phyloP scores from a whole-genome alignment of 2,329 filamentous ascomycete genomes.

The Penicillium paneum region DNA sequence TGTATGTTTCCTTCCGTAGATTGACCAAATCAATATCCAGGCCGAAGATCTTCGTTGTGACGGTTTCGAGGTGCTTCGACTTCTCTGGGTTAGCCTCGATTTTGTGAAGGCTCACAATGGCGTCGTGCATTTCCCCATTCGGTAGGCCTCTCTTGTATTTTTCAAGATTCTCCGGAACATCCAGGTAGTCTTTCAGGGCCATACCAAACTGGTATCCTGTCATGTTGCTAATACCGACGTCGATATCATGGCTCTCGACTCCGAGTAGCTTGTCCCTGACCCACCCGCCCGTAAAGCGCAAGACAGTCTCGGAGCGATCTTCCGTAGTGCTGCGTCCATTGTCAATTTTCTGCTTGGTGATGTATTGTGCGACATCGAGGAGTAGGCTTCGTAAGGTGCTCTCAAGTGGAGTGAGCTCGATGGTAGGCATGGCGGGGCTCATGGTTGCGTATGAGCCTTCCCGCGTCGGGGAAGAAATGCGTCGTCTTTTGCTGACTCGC shows the following conservation, averaged over 20 bases:
- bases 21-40: conserved; percentile 94
- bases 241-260: conserved; percentile 47
- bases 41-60: conserved; percentile 78
- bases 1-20: conserved; percentile 84
- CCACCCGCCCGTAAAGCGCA: conserved; percentile 51
- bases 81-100: conserved; percentile 92
- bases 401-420: conserved; percentile 68
- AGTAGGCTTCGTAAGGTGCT: conserved; percentile 70
- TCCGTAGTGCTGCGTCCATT: conserved; percentile 26
- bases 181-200: conserved; percentile 43
- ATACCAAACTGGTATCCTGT: conserved; percentile 49
- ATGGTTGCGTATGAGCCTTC: conserved; percentile 26
- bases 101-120: conserved; percentile 76
- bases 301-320: conserved; percentile 30
- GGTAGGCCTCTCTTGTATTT: conserved; percentile 47
- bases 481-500: conserved; percentile 33
- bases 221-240: conserved; percentile 50
- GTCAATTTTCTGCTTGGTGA: conserved; percentile 47
- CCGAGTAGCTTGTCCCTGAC: conserved; percentile 51
- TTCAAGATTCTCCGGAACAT: conserved; percentile 37
- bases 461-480: conserved; percentile 24
- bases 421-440: conserved; percentile 30
- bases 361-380: conserved; percentile 73
- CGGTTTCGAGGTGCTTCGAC: conserved; percentile 92
- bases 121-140: conserved; percentile 55